Conservation (phyloP, 2,329 filamentous ascomycete genomes). For the Fusarium sp. region DNA sequence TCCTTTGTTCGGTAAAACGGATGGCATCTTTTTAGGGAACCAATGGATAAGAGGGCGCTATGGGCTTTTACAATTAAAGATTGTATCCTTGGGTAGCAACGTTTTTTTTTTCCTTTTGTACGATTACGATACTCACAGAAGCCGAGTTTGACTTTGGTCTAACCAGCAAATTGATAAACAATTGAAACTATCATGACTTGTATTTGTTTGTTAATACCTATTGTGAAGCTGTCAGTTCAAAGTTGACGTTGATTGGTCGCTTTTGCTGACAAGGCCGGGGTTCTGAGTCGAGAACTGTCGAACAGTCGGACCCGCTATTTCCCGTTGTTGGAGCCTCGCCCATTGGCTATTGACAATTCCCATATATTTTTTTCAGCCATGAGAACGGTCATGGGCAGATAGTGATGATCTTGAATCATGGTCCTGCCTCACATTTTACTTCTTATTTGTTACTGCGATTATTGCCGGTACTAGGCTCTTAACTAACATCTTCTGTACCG, state of each 20-base stretch:
- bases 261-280: not conserved
- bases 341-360: slow-evolving; percentile 20
- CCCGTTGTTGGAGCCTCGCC: not conserved
- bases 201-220: not conserved
- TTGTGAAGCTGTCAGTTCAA: not conserved
- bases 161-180: slow-evolving; percentile 21
- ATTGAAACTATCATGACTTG: not conserved
- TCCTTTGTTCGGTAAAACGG: slow-evolving; percentile 13
- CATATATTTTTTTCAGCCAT: slow-evolving; percentile 10
- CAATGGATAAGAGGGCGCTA: slow-evolving; percentile 12
- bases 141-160: not conserved
- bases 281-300: slow-evolving; percentile 15
- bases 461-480: not conserved
- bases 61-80: slow-evolving; percentile 8
- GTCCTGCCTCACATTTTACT: slow-evolving; percentile 19
- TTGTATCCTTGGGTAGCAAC: not conserved
- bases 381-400: slow-evolving; percentile 27
- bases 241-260: slow-evolving; percentile 19
- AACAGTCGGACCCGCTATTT: slow-evolving; percentile 9
- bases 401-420: slow-evolving; percentile 13
- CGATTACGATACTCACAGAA: not conserved
- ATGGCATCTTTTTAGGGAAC: not conserved
- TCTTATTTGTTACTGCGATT: not conserved
- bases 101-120: not conserved
- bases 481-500: not conserved